Percentiles rank a stretch among this genome's conserved stretches.
These are phyloP conservation scores for Pichia nakasei DNA, from an alignment of 805 yeast genomes.

Conservation along the genomic window DNA sequence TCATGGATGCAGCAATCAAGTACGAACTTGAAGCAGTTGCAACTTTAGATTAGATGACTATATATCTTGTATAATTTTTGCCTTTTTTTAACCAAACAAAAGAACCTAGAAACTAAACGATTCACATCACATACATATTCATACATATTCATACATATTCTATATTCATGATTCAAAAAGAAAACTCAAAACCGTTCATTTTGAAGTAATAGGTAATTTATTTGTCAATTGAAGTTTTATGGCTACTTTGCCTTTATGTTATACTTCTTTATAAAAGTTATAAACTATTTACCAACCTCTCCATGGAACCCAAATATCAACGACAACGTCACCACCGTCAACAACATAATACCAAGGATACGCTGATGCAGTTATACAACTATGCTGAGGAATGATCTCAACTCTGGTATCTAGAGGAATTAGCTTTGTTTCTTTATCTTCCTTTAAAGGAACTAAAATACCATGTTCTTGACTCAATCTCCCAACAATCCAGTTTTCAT, in stretches of 20 bases:
- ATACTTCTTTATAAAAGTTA: too few species aligned
- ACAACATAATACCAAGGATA: constrained; percentile 49
- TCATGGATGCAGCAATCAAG: constrained; percentile 38
- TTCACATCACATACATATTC: too few species aligned
- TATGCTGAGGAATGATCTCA: constrained; percentile 56
- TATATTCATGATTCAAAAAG: too few species aligned
- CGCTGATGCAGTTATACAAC: constrained; percentile 60
- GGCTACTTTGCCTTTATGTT: too few species aligned
- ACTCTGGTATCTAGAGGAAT: constrained; percentile 49
- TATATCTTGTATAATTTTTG: neutral
- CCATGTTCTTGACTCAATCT: constrained; percentile 77
- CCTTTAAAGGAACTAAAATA: constrained; percentile 40
- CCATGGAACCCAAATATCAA: constrained; percentile 16
- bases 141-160: too few species aligned
- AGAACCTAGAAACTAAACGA: too few species aligned
- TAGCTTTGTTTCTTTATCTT: constrained; percentile 24
- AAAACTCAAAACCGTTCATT: too few species aligned
- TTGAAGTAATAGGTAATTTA: too few species aligned
- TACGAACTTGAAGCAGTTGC: constrained; percentile 43
- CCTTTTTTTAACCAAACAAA: too few species aligned
- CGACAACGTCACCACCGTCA: constrained; percentile 35
- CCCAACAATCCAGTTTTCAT: constrained; percentile 50
- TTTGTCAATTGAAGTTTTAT: too few species aligned
- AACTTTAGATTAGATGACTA: neutral
- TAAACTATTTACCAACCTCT: constrained; percentile 26